Base-by-base conservation (phyloP, 352 stramenopile species). In the Phytopythium helicoides region DNA sequence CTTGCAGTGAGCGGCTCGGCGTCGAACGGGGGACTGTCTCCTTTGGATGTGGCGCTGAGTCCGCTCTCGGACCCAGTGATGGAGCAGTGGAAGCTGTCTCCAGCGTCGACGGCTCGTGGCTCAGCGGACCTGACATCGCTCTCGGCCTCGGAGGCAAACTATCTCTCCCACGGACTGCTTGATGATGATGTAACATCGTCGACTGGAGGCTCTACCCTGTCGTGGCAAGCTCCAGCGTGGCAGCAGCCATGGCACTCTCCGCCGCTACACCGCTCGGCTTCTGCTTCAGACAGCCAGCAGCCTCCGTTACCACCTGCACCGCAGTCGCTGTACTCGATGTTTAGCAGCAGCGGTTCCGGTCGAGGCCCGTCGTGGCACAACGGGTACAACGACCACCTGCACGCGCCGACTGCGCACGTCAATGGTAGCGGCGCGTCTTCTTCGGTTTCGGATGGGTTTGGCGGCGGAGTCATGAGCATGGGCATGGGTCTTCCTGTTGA, bases 81-180 rank as follows among this genome's bases (percentile, higher is more conserved):
- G 37, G 81, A 92, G 56, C 80, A 89, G 41, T 92, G 81, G 81
- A 89, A 86, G 36, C 37, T 92, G 22, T 90, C 81, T 40, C 77
- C 78, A 47, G 77, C 70, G 14, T 60, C 64, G 21, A 52, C 45
- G 10, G 60, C 71, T 11, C 71, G 79, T 6, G 76, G 81, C 23
- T 58, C 66, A 11, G 62, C 58, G 1, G 66, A 86, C 16, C 49
- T 74, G n/a, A 69, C 81, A 26, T 65, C 74, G 35, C 47, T 81
- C 2, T 75, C 65, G 2, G 59, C 73, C 34, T 75, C 64, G 4
- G 56, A 87, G n/a, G 57, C 71, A 8, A 70, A 55, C 51, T 86
- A 79, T 39, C 62, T 85, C 10, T 64, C 68, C 3, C 54, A 73
- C 28, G 65, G 68, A 38, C 59, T 85, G 28, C 64, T 73, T 45